Conservation (phyloP, 2,329 filamentous ascomycete species). For the Endocalyx cinctus region DNA sequence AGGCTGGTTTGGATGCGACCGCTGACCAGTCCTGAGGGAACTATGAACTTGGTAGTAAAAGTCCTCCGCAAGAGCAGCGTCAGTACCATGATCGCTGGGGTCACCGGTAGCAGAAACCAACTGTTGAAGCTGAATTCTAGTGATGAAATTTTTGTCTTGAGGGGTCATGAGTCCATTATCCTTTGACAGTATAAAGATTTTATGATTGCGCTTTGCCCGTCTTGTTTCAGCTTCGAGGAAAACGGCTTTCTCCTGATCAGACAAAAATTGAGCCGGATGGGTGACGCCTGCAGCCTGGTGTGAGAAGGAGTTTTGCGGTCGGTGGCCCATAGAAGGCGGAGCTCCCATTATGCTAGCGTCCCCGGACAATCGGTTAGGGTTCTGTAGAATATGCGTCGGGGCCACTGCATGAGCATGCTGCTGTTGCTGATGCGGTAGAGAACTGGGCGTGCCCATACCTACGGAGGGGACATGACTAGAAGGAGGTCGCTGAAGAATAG, state of each 20-base stretch:
- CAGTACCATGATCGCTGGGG: conserved; percentile 71
- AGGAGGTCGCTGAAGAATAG: conserved; percentile 52
- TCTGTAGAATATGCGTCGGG: conserved; percentile 75
- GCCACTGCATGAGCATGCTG: conserved; percentile 34
- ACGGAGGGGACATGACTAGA: conserved; percentile 35
- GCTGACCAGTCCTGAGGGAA: conserved; percentile 84
- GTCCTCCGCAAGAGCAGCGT: conserved; percentile 81
- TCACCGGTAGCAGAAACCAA: conserved; percentile 89
- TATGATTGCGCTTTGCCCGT: conserved; percentile 94
- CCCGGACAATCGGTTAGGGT: conserved; percentile 61
- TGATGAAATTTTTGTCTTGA: conserved; percentile 99
- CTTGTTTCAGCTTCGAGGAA: conserved; percentile 90
- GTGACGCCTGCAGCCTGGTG: conserved; percentile 48
- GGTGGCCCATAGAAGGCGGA: conserved; percentile 29
- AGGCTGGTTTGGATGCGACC: conserved; percentile 88
- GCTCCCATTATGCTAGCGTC: conserved; percentile 37
- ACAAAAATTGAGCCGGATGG: conserved; percentile 70
- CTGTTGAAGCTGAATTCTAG: conserved; percentile 94
- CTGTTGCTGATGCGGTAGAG: conserved; percentile 30
- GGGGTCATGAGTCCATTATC: conserved; percentile 98
- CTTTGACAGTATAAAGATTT: conserved; percentile 88
- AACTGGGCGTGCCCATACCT: conserved; percentile 27
- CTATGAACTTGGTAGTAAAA: conserved; percentile 99
- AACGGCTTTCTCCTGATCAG: conserved; percentile 77
- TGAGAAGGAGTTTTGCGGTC: conserved; percentile 54